Conservation (phyloP, 2,329 filamentous ascomycete genomes). For the Ascochyta rabiei region DNA sequence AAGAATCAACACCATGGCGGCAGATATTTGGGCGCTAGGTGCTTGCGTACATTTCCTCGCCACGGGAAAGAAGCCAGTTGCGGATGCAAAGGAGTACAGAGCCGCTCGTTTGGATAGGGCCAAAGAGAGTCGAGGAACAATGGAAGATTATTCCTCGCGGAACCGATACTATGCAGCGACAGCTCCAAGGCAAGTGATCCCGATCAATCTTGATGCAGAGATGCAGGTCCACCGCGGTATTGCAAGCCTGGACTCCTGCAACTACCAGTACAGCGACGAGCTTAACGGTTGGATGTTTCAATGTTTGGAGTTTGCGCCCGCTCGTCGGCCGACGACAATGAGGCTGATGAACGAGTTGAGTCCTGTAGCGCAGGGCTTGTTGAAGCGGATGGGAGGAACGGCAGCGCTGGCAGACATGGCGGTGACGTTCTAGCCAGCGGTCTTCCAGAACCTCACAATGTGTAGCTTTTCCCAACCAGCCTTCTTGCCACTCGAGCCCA, state of each 20-base stretch:
- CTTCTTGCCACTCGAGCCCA: conserved; percentile 81
- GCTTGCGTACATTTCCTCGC: conserved; percentile 41
- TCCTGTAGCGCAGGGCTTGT: conserved; percentile 14
- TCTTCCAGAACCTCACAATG: conserved; percentile 82
- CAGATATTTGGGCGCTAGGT: conserved; percentile 43
- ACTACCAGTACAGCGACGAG: conserved; percentile 31
- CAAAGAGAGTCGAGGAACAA: not conserved
- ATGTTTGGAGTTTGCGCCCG: conserved; percentile 16
- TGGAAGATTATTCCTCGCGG: conserved; percentile 1
- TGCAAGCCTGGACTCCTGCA: not conserved
- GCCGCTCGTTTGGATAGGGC: not conserved
- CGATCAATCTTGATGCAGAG: conserved; percentile 29
- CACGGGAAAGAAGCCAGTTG: conserved; percentile 23
- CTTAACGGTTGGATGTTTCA: conserved; percentile 36
- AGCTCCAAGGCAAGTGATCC: conserved; percentile 25
- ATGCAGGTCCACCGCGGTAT: conserved; percentile 17
- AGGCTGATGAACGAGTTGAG: conserved; percentile 23
- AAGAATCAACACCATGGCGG: conserved; percentile 30
- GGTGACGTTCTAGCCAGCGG: conserved; percentile 14
- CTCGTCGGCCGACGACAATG: conserved; percentile 15
- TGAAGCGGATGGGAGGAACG: conserved; percentile 25
- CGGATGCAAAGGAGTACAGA: conserved; percentile 5
- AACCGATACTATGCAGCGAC: conserved; percentile 24
- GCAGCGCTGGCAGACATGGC: conserved; percentile 29
- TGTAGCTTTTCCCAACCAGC: conserved; percentile 95